These are phyloP conservation scores for Leccinum ochraceum DNA, from an alignment of 768 basidiomycete species.

Conservation along the genomic window DNA sequence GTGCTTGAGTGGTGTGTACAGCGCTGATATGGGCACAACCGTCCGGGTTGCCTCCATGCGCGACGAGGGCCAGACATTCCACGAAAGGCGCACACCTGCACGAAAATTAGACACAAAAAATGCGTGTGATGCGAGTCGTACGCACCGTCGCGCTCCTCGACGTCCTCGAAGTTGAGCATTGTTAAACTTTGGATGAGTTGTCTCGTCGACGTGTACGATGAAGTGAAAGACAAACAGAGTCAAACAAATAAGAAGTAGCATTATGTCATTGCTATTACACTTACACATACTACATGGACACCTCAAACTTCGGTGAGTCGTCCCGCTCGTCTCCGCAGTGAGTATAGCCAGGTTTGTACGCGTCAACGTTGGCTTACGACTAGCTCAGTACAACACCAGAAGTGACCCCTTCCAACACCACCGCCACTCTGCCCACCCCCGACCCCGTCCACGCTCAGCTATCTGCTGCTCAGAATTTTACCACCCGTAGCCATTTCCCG, in stretches of 20 bases:
- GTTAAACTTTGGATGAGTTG: constrained; percentile 18
- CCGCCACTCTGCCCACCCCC: constrained; percentile 33
- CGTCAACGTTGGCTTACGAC: neutral
- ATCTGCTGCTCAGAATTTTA: neutral
- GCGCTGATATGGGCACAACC: constrained; percentile 96
- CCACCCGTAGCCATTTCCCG: constrained; percentile 14
- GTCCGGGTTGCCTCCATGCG: constrained; percentile 97
- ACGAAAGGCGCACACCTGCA: constrained; percentile 89
- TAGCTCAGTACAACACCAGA: neutral
- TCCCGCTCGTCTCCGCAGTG: neutral
- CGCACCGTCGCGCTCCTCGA: constrained; percentile 94
- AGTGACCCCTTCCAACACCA: constrained; percentile 24
- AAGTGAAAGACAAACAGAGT: constrained; percentile 18
- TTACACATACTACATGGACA: neutral
- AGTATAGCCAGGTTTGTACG: neutral
- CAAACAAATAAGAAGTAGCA: constrained; percentile 18
- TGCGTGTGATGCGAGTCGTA: constrained; percentile 1
- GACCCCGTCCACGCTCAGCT: constrained; percentile 22
- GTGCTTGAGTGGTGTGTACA: constrained; percentile 94
- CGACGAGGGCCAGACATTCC: constrained; percentile 99
- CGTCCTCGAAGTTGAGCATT: constrained; percentile 92
- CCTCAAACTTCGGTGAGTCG: neutral
- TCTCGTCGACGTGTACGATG: constrained; percentile 31
- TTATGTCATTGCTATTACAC: neutral
- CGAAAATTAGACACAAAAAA: neutral